Conservation (phyloP, 129 eudicot genomes). For the Sambucus nigra region DNA sequence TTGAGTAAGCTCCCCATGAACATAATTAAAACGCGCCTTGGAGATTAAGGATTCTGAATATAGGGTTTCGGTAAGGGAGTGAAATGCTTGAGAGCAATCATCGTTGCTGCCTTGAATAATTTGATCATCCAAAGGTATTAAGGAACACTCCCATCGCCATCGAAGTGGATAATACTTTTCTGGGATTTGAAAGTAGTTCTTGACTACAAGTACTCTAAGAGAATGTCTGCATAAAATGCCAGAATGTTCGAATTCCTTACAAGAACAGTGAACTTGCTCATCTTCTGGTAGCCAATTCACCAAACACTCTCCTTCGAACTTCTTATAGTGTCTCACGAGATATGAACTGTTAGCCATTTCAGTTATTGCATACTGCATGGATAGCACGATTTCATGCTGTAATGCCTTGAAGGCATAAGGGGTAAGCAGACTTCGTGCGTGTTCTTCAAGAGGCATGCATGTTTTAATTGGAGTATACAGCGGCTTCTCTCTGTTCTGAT, state of each 20-base stretch:
- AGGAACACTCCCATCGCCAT: constrained; percentile 50
- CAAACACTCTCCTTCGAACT: constrained; percentile 56
- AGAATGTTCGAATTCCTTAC: constrained; percentile 68
- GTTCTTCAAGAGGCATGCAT: constrained; percentile 70
- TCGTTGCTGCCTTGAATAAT: constrained; percentile 27
- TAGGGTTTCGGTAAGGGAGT: constrained; percentile 39
- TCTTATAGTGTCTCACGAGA: constrained; percentile 61
- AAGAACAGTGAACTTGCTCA: constrained; percentile 73
- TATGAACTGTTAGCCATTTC: constrained; percentile 65
- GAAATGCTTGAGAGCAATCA: constrained; percentile 47
- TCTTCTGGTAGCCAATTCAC: constrained; percentile 60
- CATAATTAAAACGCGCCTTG: constrained; percentile 52
- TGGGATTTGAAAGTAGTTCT: constrained; percentile 67
- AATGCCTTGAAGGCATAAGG: constrained; percentile 53
- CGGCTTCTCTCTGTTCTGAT: constrained; percentile 30
- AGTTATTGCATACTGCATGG: constrained; percentile 58
- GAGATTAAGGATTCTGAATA: constrained; percentile 51
- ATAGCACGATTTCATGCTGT: constrained; percentile 53
- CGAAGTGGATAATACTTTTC: constrained; percentile 55
- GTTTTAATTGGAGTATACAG: constrained; percentile 40
- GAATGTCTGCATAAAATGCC: constrained; percentile 61
- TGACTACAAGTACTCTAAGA: constrained; percentile 47
- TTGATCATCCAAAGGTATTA: constrained; percentile 34
- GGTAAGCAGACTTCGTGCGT: constrained; percentile 53
- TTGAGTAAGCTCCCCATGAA: constrained; percentile 48